A percentile compares a stretch with the other conserved stretches of the same genome.
Conservation (phyloP, 2,329 filamentous ascomycete species). For the Aspergillus ochraceoroseus region DNA sequence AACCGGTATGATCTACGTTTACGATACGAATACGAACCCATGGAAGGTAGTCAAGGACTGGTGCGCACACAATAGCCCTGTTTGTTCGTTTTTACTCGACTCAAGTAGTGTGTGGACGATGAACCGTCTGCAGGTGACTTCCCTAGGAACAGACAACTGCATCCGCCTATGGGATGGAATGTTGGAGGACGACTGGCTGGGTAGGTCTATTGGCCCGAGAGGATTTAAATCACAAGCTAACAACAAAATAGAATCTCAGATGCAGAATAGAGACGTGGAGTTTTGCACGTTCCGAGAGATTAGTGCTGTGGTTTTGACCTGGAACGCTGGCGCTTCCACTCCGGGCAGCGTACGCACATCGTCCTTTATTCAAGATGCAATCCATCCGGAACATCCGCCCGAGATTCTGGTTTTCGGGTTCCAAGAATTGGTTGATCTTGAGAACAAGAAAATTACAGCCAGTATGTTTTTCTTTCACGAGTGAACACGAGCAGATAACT, state of each 20-base stretch:
- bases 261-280: slow-evolving; percentile 75
- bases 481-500: too few species aligned
- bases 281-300: slow-evolving; percentile 84
- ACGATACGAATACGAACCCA: slow-evolving; percentile 74
- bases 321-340: slow-evolving; percentile 97
- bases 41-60: slow-evolving; percentile 94
- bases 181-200: slow-evolving; percentile 88
- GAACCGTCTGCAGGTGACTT: slow-evolving; percentile 77
- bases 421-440: slow-evolving; percentile 95
- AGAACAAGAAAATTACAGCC: slow-evolving; percentile 96
- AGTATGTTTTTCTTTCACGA: slow-evolving; percentile 49
- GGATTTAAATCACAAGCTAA: slow-evolving; percentile 19
- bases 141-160: slow-evolving; percentile 80
- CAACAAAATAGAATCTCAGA: slow-evolving; percentile 59
- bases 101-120: slow-evolving; percentile 77
- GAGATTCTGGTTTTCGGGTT: slow-evolving; percentile 95
- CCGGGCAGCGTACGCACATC: slow-evolving; percentile 74
- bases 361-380: slow-evolving; percentile 72
- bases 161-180: slow-evolving; percentile 87
- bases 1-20: slow-evolving; percentile 88
- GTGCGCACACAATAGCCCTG: slow-evolving; percentile 80
- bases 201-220: slow-evolving; percentile 37
- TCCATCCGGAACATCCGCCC: slow-evolving; percentile 70
- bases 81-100: slow-evolving; percentile 73
- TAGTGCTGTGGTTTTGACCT: slow-evolving; percentile 76